Percentiles rank a stretch among this genome's conserved stretches.
Conservation (phyloP, 2,329 filamentous ascomycete genomes). For the Cryphonectria nitschkei region DNA sequence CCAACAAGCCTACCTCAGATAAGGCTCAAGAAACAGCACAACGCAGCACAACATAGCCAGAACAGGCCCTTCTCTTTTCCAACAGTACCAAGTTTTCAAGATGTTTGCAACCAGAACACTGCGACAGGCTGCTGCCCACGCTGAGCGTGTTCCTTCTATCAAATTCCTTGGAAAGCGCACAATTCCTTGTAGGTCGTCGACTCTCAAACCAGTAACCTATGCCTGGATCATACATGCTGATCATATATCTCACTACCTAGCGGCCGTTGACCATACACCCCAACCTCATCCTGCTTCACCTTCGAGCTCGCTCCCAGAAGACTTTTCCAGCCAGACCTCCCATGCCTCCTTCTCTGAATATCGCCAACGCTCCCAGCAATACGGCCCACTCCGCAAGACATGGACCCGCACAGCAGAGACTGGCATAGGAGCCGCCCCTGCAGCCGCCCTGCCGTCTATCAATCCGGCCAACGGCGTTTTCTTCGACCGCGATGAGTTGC, state of each 20-base stretch:
- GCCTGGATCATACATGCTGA: not conserved
- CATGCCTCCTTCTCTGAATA: constrained; percentile 74
- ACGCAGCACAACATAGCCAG: not conserved
- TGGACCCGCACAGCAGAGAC: constrained; percentile 37
- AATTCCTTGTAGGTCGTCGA: constrained; percentile 55
- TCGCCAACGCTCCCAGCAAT: constrained; percentile 77
- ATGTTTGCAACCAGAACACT: constrained; percentile 63
- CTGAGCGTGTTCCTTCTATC: constrained; percentile 65
- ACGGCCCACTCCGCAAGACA: constrained; percentile 71
- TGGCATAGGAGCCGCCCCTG: constrained; percentile 65
- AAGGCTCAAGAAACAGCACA: not conserved
- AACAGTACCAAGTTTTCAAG: constrained; percentile 26
- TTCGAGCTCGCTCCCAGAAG: constrained; percentile 62
- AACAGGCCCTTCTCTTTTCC: not conserved
- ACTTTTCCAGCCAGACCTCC: constrained; percentile 49
- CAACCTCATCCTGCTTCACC: constrained; percentile 75
- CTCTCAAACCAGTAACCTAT: not conserved
- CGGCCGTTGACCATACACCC: constrained; percentile 72
- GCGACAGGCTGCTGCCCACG: constrained; percentile 61
- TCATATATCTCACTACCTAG: constrained; percentile 45
- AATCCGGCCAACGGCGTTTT: constrained; percentile 72
- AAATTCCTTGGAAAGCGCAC: constrained; percentile 64
- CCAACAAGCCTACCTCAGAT: constrained; percentile 1
- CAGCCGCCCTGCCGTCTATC: constrained; percentile 73
- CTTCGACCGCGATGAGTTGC: constrained; percentile 90